Percentiles rank a stretch among this genome's conserved stretches.
Evolutionary conservation across 805 yeast genomes (phyloP).

Genomic region (Saccharomycopsis guyanensis): DNA sequence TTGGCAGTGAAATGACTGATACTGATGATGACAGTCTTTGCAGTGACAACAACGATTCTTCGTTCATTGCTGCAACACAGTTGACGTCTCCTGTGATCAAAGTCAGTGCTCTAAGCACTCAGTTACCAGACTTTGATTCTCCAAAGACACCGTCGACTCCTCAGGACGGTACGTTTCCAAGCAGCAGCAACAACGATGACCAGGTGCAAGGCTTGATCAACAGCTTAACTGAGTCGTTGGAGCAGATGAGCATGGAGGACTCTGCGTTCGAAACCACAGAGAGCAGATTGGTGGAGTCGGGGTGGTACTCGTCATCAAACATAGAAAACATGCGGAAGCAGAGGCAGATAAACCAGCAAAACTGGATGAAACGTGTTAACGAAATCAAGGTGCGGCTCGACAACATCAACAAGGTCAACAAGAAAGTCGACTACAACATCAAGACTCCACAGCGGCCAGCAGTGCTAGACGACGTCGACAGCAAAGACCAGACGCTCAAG

Average conservation of each 20-base stretch:
- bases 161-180: not conserved
- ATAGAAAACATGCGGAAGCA: slow-evolving; percentile 17
- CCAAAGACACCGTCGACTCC: not conserved
- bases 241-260: slow-evolving; percentile 18
- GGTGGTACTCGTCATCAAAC: slow-evolving; percentile 20
- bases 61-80: not conserved
- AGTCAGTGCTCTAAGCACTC: not conserved
- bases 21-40: slow-evolving; percentile 1
- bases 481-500: not conserved
- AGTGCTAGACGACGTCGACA: slow-evolving; percentile 19
- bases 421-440: slow-evolving; percentile 10
- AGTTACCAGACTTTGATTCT: not conserved
- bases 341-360: slow-evolving; percentile 1
- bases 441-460: slow-evolving; percentile 20
- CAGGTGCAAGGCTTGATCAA: slow-evolving; percentile 1
- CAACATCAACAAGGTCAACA: not conserved
- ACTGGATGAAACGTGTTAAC: slow-evolving; percentile 12
- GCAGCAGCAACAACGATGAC: not conserved
- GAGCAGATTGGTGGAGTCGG: slow-evolving; percentile 16
- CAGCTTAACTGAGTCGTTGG: slow-evolving; percentile 2
- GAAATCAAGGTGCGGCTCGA: slow-evolving; percentile 11
- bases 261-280: slow-evolving; percentile 16
- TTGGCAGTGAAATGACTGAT: not conserved
- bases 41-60: slow-evolving; percentile 3
- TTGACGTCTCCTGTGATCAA: not conserved